Percentiles rank a stretch among this genome's conserved stretches.
These are phyloP conservation scores for Halenospora varia DNA, from an alignment of 495 filamentous ascomycete species.

Conservation along the genomic window DNA sequence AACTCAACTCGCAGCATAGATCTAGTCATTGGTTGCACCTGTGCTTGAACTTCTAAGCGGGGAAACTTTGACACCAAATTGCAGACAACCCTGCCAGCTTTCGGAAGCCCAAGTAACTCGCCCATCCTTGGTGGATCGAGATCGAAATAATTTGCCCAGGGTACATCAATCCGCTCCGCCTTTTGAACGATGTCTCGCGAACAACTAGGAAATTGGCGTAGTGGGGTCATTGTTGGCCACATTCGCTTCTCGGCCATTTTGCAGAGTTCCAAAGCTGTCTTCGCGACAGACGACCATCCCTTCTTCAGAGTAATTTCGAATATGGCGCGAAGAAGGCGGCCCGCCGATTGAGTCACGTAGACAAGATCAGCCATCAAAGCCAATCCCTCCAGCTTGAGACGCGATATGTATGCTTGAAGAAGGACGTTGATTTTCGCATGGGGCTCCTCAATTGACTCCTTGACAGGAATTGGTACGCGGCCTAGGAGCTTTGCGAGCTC, in stretches of 20 bases:
- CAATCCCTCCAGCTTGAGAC: slow-evolving; percentile 88
- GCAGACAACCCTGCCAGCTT: slow-evolving; percentile 82
- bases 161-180: slow-evolving; percentile 90
- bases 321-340: slow-evolving; percentile 89
- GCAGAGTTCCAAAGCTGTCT: slow-evolving; percentile 88
- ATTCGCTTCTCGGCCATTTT: slow-evolving; percentile 99
- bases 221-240: slow-evolving; percentile 98
- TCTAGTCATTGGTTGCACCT: slow-evolving; percentile 89
- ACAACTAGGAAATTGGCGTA: slow-evolving; percentile 83
- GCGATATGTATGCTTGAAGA: slow-evolving; percentile 92
- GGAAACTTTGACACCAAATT: slow-evolving; percentile 88
- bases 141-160: slow-evolving; percentile 91
- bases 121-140: slow-evolving; percentile 96
- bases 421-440: slow-evolving; percentile 99
- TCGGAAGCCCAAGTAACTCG: slow-evolving; percentile 88
- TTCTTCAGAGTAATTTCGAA: slow-evolving; percentile 97
- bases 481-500: slow-evolving; percentile 89
- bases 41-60: slow-evolving; percentile 83
- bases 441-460: slow-evolving; percentile 95
- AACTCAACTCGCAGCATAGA: slow-evolving; percentile 95
- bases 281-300: slow-evolving; percentile 92
- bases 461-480: slow-evolving; percentile 91
- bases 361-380: slow-evolving; percentile 98
- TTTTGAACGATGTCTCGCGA: slow-evolving; percentile 84
- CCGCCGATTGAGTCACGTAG: slow-evolving; percentile 96